Percentiles rank a stretch among this genome's conserved stretches.
Evolutionary conservation across 371 early-diverging fungal species (phyloP).

Genomic region (Mortierella sp.): DNA sequence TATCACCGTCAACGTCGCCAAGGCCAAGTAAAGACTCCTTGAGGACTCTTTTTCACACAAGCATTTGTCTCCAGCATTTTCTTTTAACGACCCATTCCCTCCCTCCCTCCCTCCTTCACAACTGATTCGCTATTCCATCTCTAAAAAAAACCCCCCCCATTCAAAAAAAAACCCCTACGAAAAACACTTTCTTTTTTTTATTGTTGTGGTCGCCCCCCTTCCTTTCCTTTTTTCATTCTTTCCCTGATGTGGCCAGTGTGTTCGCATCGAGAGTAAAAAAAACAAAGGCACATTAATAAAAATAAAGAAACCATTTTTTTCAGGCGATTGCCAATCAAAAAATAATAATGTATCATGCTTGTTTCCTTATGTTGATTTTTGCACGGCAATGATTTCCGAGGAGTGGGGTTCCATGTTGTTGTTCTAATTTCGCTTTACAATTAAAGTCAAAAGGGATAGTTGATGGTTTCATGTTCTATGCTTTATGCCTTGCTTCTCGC

Average conservation of each 20-base stretch:
- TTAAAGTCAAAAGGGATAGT: no score
- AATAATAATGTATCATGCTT: not conserved
- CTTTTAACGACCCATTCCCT: not conserved
- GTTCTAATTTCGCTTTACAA: not conserved
- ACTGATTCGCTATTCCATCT: not conserved
- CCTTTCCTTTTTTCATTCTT: not conserved
- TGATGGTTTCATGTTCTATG: no score
- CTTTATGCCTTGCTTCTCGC: no score
- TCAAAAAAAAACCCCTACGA: not conserved
- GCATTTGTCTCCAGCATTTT: conserved; percentile 1
- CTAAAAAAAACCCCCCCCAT: not conserved
- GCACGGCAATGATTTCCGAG: no score
- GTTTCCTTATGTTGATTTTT: not conserved
- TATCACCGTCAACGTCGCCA: conserved; percentile 31
- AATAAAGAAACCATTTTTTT: not conserved
- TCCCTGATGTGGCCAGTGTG: not conserved
- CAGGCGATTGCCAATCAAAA: not conserved
- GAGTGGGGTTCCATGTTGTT: not conserved
- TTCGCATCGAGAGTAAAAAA: not conserved
- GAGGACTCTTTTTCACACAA: not conserved
- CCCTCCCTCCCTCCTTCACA: not conserved
- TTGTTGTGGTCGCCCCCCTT: not conserved
- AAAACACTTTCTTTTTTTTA: not conserved
- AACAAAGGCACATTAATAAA: not conserved
- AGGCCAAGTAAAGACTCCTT: conserved; percentile 10